Evolutionary conservation across 306 rosid genomes (phyloP).

Genomic region (Datisca glomerata): DNA sequence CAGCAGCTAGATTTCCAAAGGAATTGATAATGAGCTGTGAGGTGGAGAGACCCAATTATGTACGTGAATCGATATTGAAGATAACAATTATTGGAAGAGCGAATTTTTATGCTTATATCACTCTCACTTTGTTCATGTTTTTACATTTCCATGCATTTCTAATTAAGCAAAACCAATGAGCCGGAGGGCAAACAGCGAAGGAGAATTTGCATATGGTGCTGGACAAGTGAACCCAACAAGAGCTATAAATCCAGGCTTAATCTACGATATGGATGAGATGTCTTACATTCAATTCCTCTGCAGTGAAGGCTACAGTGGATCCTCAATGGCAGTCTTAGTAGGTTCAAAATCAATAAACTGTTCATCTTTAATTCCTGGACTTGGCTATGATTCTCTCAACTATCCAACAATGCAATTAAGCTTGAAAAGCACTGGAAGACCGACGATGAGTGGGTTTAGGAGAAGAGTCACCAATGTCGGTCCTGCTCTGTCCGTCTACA

Average conservation of each 20-base stretch:
- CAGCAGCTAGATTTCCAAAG: too few species aligned
- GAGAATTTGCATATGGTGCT: constrained; percentile 72
- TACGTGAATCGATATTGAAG: too few species aligned
- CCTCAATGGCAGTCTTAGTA: constrained; percentile 28
- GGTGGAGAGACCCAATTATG: too few species aligned
- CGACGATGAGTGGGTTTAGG: constrained; percentile 33
- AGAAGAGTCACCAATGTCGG: constrained; percentile 78
- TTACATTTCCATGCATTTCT: too few species aligned
- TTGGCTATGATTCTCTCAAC: constrained; percentile 73
- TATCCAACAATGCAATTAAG: constrained; percentile 65
- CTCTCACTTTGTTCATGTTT: too few species aligned
- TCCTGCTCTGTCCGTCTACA: constrained; percentile 31
- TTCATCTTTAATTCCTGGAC: constrained; percentile 46
- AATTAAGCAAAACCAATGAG: constrained; percentile 66
- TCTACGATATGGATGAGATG: constrained; percentile 58
- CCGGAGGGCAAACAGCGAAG: constrained; percentile 33
- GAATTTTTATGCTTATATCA: too few species aligned
- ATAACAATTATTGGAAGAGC: too few species aligned
- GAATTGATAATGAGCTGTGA: too few species aligned
- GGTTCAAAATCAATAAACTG: constrained; percentile 50
- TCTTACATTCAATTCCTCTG: constrained; percentile 64
- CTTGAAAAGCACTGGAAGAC: constrained; percentile 15
- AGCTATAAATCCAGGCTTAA: constrained; percentile 55
- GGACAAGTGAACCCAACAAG: constrained; percentile 64
- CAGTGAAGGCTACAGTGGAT: constrained; percentile 54